Percentiles rank a stretch among this genome's conserved stretches.
phyloP scores from a whole-genome alignment of 1,284 basidiomycete species.

The Cystobasidium pallidum region DNA sequence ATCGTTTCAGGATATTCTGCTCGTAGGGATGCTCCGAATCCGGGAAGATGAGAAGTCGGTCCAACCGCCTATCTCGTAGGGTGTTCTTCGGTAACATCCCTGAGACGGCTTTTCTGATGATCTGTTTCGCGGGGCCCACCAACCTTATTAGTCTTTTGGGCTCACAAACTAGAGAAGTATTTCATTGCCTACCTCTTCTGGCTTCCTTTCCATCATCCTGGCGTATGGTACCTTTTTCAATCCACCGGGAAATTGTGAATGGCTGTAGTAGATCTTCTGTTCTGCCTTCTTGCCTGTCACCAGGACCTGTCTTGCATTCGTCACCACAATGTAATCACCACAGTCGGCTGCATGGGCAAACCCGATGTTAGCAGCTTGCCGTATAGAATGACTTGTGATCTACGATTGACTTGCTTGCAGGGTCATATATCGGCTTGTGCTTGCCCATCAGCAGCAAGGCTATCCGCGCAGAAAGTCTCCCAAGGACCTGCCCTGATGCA shows the following conservation, averaged over 20 bases:
- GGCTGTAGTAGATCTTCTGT: conserved; percentile 84
- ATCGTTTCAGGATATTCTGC: conserved; percentile 53
- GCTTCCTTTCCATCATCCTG: conserved; percentile 78
- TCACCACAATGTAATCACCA: conserved; percentile 97
- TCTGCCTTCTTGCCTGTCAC: conserved; percentile 88
- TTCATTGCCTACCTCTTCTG: conserved; percentile 87
- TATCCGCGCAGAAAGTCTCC: conserved; percentile 90
- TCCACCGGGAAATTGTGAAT: conserved; percentile 92
- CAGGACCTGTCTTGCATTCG: conserved; percentile 79
- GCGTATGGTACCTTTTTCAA: conserved; percentile 85
- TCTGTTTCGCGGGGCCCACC: conserved; percentile 64
- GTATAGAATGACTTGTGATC: neutral
- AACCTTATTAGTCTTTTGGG: too few relatives aligned
- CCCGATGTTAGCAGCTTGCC: neutral
- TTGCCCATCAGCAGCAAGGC: conserved; percentile 97
- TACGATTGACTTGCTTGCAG: conserved; percentile 66
- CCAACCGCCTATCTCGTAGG: conserved; percentile 79
- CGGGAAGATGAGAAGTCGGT: conserved; percentile 81
- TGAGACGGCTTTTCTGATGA: conserved; percentile 90
- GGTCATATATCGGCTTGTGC: conserved; percentile 97
- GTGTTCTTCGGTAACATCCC: conserved; percentile 98
- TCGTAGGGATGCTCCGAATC: conserved; percentile 60
- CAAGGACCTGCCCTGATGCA: conserved; percentile 83
- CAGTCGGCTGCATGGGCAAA: conserved; percentile 70
- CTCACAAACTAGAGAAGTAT: too few relatives aligned